A percentile compares a stretch with the other conserved stretches of the same genome.
Evolutionary conservation across 2,329 filamentous ascomycete genomes (phyloP).

Genomic region (Zymoseptoria tritici): DNA sequence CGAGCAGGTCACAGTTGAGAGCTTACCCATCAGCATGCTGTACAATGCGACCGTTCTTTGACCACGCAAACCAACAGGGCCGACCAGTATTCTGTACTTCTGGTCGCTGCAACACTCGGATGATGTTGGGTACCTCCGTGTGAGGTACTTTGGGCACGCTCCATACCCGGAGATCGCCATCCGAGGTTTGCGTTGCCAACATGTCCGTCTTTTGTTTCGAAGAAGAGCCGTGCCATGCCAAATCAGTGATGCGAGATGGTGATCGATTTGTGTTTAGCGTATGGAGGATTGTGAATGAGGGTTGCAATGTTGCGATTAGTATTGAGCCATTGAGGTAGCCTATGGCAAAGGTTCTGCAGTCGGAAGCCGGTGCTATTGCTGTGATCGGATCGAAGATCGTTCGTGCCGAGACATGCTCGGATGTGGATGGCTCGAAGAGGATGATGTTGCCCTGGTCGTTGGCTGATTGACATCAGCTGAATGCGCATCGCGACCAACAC

Average conservation of each 20-base stretch:
- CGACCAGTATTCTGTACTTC: too few relatives aligned
- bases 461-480: too few relatives aligned
- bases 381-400: conserved; percentile 95
- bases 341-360: conserved; percentile 92
- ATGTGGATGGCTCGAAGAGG: conserved; percentile 85
- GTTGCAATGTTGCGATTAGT: conserved; percentile 79
- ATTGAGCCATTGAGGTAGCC: conserved; percentile 95
- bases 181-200: conserved; percentile 84
- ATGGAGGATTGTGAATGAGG: conserved; percentile 88
- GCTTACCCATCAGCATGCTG: conserved; percentile 72
- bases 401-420: conserved; percentile 81
- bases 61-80: conserved; percentile 80
- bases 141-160: conserved; percentile 79
- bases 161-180: conserved; percentile 92
- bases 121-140: conserved; percentile 71
- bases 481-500: too few relatives aligned
- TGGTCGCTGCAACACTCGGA: conserved; percentile 71
- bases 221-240: conserved; percentile 95
- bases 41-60: conserved; percentile 92
- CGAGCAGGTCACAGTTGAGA: too few relatives aligned
- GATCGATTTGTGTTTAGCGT: conserved; percentile 77
- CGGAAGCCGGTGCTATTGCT: conserved; percentile 78
- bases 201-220: conserved; percentile 96
- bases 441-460: conserved; percentile 91
- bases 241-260: conserved; percentile 77